phyloP scores from a whole-genome alignment of 2,329 filamentous ascomycete species.

The Sclerotinia spermophila region DNA sequence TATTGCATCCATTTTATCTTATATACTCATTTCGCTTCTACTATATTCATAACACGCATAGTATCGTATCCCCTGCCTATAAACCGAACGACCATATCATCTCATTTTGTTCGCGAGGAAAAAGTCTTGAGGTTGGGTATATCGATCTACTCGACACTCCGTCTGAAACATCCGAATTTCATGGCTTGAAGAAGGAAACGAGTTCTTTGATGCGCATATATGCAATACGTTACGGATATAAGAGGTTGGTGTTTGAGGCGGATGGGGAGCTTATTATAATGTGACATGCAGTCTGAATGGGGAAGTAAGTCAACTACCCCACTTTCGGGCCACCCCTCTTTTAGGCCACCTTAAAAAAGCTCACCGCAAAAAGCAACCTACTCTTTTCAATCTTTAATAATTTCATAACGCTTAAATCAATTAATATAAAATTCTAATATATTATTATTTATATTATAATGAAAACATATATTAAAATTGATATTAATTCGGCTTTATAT shows the following conservation, averaged over 20 bases:
- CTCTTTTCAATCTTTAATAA: no score
- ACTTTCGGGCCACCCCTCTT: no score
- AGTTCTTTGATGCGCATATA: neutral
- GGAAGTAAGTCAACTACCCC: no score
- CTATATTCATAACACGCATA: neutral
- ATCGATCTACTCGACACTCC: neutral
- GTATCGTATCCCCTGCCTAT: neutral
- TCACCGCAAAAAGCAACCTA: no score
- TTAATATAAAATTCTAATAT: no score
- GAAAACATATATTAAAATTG: no score
- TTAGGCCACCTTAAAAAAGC: no score
- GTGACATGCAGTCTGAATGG: neutral
- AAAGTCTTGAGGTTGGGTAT: neutral
- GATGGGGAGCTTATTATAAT: neutral
- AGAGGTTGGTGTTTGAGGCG: neutral
- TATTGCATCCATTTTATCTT: neutral
- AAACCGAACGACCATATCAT: neutral
- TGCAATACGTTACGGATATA: neutral
- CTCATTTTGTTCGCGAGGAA: neutral
- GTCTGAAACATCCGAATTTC: neutral
- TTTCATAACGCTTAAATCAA: no score
- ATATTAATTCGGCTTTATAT: no score
- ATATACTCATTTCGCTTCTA: conserved; percentile 3
- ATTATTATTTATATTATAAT: no score
- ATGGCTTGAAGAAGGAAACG: neutral